Base-by-base conservation (phyloP, 2,329 filamentous ascomycete genomes). In the Penicillium digitatum region DNA sequence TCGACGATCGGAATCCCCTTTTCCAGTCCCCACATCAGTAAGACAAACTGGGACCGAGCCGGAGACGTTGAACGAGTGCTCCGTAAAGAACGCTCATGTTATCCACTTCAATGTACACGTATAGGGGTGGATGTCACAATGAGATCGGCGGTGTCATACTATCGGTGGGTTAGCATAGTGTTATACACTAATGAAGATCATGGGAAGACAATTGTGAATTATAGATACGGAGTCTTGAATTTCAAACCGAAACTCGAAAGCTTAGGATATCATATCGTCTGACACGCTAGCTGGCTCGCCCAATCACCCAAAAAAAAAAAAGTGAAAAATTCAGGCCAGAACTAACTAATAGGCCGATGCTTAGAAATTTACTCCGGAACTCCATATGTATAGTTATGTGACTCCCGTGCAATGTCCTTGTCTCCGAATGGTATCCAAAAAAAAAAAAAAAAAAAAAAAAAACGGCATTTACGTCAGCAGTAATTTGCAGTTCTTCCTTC, bases 121-220 rank as follows among this genome's bases (percentile, higher is more conserved):
- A 18, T 5, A 20, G 35, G 35, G n/a, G n/a, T 2, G 29, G 9
- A 10, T 20, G 11, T 14, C 24, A 3, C 26, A 42, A 29, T 53
- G 22, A 53, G 50, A 48, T 53, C 50, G 43, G 43, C 50, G 5
- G 42, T 52, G 26, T 35, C 35, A 24, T 48, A 11, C 18, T 42
- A 3, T 37, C 2, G 6, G 34, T 32, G 27, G 49, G 34, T 38
- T 32, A 22, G 7, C 6, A 38, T 3, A 16, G 31, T 18, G 32
- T 40, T 29, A 20, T 40, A 47, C 32, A 29, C 16, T 47, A 46
- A 27, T 20, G 32, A 38, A 31, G 50, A 47, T 31, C 16, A 22
- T 47, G 32, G 14, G 14, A 24, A 12, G 9, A 24, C 24, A 16
- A 12, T 26, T 22, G 12, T 16, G 24, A 10, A 22, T 46, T 20